Evolutionary conservation across 2,329 filamentous ascomycete species (phyloP).

Genomic region (Diaporthe caulivora): DNA sequence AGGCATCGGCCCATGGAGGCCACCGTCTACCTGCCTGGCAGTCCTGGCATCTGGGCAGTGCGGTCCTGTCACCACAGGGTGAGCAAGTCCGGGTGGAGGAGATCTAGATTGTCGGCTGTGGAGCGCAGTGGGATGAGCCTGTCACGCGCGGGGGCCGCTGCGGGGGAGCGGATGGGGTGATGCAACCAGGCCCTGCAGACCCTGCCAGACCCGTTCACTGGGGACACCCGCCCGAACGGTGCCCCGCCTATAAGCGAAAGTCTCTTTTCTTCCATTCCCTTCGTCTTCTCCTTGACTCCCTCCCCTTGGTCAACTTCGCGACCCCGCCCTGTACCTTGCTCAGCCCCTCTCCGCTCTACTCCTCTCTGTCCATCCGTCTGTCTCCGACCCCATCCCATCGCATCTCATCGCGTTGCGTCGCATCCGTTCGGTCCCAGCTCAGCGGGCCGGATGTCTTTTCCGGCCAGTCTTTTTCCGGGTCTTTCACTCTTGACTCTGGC

Average conservation of each 20-base stretch:
- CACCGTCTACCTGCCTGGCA: neutral
- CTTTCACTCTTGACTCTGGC: neutral
- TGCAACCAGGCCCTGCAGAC: conserved; percentile 20
- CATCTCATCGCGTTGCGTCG: conserved; percentile 1
- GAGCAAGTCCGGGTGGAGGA: conserved; percentile 16
- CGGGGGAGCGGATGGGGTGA: conserved; percentile 36
- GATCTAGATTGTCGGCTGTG: conserved; percentile 35
- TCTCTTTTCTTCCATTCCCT: neutral
- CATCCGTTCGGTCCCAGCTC: conserved; percentile 26
- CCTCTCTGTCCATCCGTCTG: neutral
- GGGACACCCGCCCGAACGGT: conserved; percentile 21
- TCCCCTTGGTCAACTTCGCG: neutral
- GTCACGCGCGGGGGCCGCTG: conserved; percentile 34
- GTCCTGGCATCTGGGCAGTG: neutral
- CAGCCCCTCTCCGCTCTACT: neutral
- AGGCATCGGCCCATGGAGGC: conserved; percentile 11
- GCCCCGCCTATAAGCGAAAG: conserved; percentile 1
- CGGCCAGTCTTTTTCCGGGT: conserved; percentile 20
- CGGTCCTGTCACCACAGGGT: neutral
- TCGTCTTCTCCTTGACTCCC: neutral
- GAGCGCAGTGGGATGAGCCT: conserved; percentile 38
- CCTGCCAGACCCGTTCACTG: neutral
- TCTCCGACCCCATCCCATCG: conserved; percentile 1
- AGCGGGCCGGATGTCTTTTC: conserved; percentile 15
- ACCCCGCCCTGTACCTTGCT: neutral